Evolutionary conservation across 192 early-diverging fungal species (phyloP).

Genomic region (Entomortierella beljakovae): DNA sequence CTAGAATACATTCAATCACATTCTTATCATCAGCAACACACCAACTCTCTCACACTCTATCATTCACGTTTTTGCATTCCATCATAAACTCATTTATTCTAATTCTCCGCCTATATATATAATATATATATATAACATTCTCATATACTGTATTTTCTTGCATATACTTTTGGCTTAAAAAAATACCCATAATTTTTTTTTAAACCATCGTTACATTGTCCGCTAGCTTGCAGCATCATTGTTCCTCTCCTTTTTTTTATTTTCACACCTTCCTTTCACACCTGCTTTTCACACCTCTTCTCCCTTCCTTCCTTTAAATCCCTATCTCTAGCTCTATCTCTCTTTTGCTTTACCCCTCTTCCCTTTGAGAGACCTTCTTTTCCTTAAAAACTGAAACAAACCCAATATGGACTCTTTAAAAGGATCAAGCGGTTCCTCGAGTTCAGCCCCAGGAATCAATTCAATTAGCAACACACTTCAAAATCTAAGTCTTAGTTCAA

Average conservation of each 20-base stretch:
- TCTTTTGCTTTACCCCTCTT: background rate
- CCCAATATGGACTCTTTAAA: conserved; percentile 15
- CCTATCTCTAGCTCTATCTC: conserved; percentile 1
- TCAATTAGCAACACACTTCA: background rate
- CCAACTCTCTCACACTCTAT: too few species aligned
- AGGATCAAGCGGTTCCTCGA: conserved; percentile 3
- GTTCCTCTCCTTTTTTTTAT: background rate
- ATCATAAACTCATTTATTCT: too few species aligned
- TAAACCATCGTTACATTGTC: too few species aligned
- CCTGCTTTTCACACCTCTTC: background rate
- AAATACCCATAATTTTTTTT: too few species aligned
- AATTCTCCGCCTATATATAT: background rate
- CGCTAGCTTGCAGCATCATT: too few species aligned
- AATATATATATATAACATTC: background rate
- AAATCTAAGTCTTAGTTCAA: conserved; percentile 4
- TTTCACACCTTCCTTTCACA: background rate
- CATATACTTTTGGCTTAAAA: background rate
- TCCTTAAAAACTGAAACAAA: background rate
- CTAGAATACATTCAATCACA: background rate
- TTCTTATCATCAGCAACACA: background rate
- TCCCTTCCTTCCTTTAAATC: background rate
- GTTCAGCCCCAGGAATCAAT: conserved; percentile 1
- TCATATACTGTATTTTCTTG: background rate
- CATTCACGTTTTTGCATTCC: too few species aligned
- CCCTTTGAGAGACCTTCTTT: background rate